Conservation (phyloP, 805 yeast species). For the Saccharomycopsis babjevae region DNA sequence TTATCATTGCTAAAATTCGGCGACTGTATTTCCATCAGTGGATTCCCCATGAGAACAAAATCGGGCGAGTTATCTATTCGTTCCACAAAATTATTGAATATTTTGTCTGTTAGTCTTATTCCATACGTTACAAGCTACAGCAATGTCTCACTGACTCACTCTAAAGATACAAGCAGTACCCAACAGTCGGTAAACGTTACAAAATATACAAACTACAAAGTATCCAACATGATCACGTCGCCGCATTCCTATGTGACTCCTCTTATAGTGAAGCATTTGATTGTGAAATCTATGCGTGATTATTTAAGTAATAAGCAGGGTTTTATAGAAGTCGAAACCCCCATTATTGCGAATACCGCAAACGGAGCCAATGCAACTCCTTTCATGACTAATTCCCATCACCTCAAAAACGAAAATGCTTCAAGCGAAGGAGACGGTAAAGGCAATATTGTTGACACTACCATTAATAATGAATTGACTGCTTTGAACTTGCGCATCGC, state of each 20-base stretch:
- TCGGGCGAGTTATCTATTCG: slow-evolving; percentile 72
- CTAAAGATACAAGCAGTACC: not conserved
- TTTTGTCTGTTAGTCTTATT: slow-evolving; percentile 55
- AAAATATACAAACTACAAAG: slow-evolving; percentile 10
- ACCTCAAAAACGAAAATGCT: slow-evolving; percentile 18
- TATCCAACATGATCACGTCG: not conserved
- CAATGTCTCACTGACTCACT: not conserved
- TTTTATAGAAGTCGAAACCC: slow-evolving; percentile 84
- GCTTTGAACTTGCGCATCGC: slow-evolving; percentile 71
- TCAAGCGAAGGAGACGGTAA: not conserved
- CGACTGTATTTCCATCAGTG: slow-evolving; percentile 57
- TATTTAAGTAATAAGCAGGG: slow-evolving; percentile 40
- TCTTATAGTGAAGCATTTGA: slow-evolving; percentile 40
- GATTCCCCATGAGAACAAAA: slow-evolving; percentile 65
- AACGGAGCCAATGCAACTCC: slow-evolving; percentile 95
- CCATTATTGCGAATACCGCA: slow-evolving; percentile 58
- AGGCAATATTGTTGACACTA: slow-evolving; percentile 22
- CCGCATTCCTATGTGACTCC: slow-evolving; percentile 2
- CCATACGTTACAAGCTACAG: slow-evolving; percentile 24
- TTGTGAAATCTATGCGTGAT: slow-evolving; percentile 44
- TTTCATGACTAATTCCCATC: slow-evolving; percentile 44
- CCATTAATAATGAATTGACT: slow-evolving; percentile 19
- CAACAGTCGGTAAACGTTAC: not conserved
- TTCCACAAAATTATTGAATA: slow-evolving; percentile 29
- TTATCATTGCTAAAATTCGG: slow-evolving; percentile 51